Evolutionary conservation across 2,329 filamentous ascomycete species (phyloP), one percentile per base, ranked within the genome.

Genomic region (Sarocladiaceae sp.): DNA sequence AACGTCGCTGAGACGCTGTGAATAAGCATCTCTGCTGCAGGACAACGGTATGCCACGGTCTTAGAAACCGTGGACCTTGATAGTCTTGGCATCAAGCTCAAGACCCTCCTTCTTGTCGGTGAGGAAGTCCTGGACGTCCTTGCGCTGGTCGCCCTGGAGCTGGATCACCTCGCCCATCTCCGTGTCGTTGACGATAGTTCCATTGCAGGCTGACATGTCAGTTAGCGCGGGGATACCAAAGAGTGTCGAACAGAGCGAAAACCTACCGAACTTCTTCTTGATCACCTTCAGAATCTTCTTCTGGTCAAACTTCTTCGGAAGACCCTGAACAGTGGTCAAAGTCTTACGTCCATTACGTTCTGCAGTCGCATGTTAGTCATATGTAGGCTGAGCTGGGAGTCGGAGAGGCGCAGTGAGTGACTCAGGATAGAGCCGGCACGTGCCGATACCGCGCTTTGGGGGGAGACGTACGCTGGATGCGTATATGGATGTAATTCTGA

Each of bases 271-370:
- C 68, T 95, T 93, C 82, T 97, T 97, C 84, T 97, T 97, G 78
- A 97, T 95, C 72, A 95, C 90, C 78, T 96, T 96, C 63, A 98
- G 83, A 68, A 98, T 96, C 77, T 96, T 96, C 83, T 96, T 97
- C 73, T 93, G 89, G 74, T 96, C 91, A 65, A 96, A 97, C 68
- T 97, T 96, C 78, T 93, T 93, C 53, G 93, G 91, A 62, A 98
- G 83, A 72, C 93, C 93, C 81, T 97, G 91, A 63, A 98, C 90
- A 61, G 93, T 98, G 61, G 93, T 98, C 85, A 98, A 80, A 77
- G 93, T 97, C 82, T 98, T 98, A 72, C 93, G 93, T 83, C 93
- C 93, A 97, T 98, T 98, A 76, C 93, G 93, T 77, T 98, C 91
- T 97, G 68, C 26, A 33, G 39, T 18, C 11, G 3, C 46, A 27